Evolutionary conservation across 208 protist genomes (phyloP).

Genomic region (Leishmania tropica): DNA sequence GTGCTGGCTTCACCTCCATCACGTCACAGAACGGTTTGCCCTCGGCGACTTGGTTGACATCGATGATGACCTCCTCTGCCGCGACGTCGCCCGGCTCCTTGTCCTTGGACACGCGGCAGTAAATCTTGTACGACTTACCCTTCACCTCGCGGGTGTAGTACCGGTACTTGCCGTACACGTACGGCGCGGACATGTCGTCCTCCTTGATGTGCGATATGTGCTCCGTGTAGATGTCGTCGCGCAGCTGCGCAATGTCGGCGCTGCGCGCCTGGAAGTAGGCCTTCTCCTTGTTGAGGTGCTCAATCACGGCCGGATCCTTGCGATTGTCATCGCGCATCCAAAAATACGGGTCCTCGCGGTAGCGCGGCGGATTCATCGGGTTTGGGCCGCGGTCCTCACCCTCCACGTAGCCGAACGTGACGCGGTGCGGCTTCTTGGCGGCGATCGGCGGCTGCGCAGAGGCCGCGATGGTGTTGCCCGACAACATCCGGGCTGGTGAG

Average conservation of each 20-base stretch:
- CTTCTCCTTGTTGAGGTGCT: slow-evolving; percentile 81
- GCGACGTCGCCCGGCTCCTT: slow-evolving; percentile 47
- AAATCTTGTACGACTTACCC: slow-evolving; percentile 87
- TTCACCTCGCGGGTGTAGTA: slow-evolving; percentile 88
- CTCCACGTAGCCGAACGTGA: slow-evolving; percentile 81
- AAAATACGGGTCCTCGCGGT: slow-evolving; percentile 77
- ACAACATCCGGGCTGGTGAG: slow-evolving; percentile 7
- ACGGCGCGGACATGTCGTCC: slow-evolving; percentile 79
- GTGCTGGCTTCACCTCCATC: slow-evolving; percentile 47
- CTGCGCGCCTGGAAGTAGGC: slow-evolving; percentile 74
- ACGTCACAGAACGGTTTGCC: slow-evolving; percentile 85
- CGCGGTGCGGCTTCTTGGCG: slow-evolving; percentile 56
- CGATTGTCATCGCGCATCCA: slow-evolving; percentile 87
- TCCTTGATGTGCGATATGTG: slow-evolving; percentile 90
- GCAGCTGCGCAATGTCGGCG: slow-evolving; percentile 57
- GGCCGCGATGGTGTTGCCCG: slow-evolving; percentile 14
- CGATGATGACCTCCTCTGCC: slow-evolving; percentile 80
- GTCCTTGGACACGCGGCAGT: slow-evolving; percentile 71
- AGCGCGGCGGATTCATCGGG: slow-evolving; percentile 84
- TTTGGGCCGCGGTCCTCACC: slow-evolving; percentile 84
- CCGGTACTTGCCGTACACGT: slow-evolving; percentile 59
- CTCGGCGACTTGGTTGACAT: slow-evolving; percentile 85
- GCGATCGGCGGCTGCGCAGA: slow-evolving; percentile 56
- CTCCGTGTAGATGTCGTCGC: slow-evolving; percentile 78
- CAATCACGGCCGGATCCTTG: slow-evolving; percentile 76